phyloP scores from a whole-genome alignment of 177 flowering plant species.

The Vitis hybrid region DNA sequence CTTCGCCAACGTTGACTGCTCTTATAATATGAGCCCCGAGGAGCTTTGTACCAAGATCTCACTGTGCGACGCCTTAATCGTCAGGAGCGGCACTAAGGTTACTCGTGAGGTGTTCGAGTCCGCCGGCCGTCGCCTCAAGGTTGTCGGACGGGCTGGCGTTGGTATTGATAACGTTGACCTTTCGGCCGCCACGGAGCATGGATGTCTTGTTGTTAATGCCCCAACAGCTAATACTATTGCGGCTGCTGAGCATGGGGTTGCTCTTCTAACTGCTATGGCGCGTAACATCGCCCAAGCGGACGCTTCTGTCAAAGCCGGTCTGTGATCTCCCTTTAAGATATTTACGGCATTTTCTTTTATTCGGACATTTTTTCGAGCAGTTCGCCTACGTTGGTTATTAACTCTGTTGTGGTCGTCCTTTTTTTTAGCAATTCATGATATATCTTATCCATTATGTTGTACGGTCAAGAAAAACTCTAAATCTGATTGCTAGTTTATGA shows the following conservation, averaged over 20 bases:
- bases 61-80: constrained; percentile 18
- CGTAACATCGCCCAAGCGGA: constrained; percentile 14
- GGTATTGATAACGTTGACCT: constrained; percentile 16
- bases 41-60: constrained; percentile 16
- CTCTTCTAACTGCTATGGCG: constrained; percentile 20
- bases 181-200: constrained; percentile 18
- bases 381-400: neutral
- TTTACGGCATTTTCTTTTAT: neutral
- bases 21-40: constrained; percentile 13
- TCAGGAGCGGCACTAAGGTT: constrained; percentile 15
- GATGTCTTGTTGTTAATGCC: constrained; percentile 20
- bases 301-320: constrained; percentile 20
- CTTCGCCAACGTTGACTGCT: constrained; percentile 19
- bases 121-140: constrained; percentile 16
- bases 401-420: neutral
- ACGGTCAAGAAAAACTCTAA: too few species aligned
- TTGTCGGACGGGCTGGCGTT: constrained; percentile 18
- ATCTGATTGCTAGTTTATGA: too few species aligned
- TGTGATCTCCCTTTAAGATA: neutral
- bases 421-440: neutral
- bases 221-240: constrained; percentile 19
- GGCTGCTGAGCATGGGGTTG: constrained; percentile 22
- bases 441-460: too few species aligned
- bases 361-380: neutral
- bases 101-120: constrained; percentile 19